Evolutionary conservation across 257 asterid genomes (phyloP).

Genomic region (Cordia subcordata): DNA sequence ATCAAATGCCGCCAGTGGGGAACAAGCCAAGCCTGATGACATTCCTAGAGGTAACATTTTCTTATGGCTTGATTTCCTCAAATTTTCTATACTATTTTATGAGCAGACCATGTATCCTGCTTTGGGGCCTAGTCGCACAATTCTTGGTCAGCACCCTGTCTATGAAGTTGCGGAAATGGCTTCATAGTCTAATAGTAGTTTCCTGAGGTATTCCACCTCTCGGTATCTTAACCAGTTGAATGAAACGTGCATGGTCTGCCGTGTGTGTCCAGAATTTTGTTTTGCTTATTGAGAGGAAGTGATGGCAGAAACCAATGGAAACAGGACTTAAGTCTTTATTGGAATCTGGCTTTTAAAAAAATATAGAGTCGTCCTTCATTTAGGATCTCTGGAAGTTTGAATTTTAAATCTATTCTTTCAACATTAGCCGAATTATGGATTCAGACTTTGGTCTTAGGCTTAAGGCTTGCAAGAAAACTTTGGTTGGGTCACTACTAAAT

Average conservation of each 20-base stretch:
- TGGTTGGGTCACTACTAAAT: too few relatives aligned
- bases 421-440: too few relatives aligned
- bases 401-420: too few relatives aligned
- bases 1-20: constrained; percentile 99
- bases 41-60: constrained; percentile 64
- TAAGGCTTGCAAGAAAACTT: too few relatives aligned
- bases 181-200: neutral
- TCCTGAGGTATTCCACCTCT: neutral
- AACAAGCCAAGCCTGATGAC: constrained; percentile 99
- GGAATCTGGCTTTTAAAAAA: too few relatives aligned
- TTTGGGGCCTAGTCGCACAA: neutral
- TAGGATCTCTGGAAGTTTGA: too few relatives aligned
- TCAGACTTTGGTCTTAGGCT: too few relatives aligned
- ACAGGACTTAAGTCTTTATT: too few relatives aligned
- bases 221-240: neutral
- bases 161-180: neutral
- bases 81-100: neutral
- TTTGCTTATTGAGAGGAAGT: neutral
- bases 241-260: neutral
- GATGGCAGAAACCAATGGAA: neutral
- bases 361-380: too few relatives aligned
- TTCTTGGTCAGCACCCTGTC: neutral
- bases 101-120: neutral
- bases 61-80: constrained; percentile 4
- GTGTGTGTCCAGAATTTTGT: neutral